Percentiles rank a stretch among this genome's conserved stretches.
Evolutionary conservation across 768 basidiomycete genomes (phyloP).

Genomic region (Boletus reticulatus): DNA sequence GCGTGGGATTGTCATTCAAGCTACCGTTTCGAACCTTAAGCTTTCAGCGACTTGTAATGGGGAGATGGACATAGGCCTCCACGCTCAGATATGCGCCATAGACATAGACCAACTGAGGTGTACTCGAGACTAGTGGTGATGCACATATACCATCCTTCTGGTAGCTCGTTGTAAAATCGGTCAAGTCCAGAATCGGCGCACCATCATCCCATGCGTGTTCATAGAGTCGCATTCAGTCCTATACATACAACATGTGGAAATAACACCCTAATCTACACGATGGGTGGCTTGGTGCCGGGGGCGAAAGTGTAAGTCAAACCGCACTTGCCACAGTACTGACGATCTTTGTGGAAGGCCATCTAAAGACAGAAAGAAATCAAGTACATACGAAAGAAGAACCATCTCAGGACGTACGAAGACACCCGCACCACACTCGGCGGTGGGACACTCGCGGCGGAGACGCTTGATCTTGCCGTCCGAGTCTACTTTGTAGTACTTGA

Average conservation of each 20-base stretch:
- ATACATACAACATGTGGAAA: constrained; percentile 9
- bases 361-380: constrained; percentile 31
- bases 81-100: no score
- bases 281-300: constrained; percentile 77
- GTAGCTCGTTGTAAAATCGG: no score
- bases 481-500: constrained; percentile 99
- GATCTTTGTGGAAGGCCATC: constrained; percentile 99
- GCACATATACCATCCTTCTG: background rate
- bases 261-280: constrained; percentile 42
- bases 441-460: constrained; percentile 93
- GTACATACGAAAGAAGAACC: background rate
- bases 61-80: constrained; percentile 1
- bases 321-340: constrained; percentile 98
- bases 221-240: constrained; percentile 8
- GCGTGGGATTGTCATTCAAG: constrained; percentile 25
- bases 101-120: background rate
- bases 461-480: constrained; percentile 99
- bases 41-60: background rate
- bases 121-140: background rate
- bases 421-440: constrained; percentile 80
- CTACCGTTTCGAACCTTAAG: constrained; percentile 1
- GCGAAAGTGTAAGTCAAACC: constrained; percentile 85
- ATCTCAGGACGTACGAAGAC: constrained; percentile 60
- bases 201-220: background rate
- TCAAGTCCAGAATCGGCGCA: background rate